Evolutionary conservation across 23 red algal genomes (phyloP).

Genomic region (Chondrus crispus): DNA sequence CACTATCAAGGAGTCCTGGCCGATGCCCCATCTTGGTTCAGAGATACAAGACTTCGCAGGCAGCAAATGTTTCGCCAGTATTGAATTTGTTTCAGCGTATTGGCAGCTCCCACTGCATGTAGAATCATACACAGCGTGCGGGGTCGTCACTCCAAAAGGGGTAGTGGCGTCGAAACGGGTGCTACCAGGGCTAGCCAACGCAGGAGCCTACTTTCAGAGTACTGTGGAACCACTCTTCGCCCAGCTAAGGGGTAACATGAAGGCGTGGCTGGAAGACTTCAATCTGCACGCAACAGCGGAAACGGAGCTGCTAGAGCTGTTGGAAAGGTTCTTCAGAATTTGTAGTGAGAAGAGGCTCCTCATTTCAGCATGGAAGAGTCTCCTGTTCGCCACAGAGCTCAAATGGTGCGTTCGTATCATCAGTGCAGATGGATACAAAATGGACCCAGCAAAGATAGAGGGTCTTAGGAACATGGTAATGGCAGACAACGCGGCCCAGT

Average conservation of each 20-base stretch:
- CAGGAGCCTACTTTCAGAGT: neutral
- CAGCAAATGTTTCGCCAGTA: neutral
- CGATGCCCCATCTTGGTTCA: neutral
- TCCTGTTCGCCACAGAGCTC: neutral
- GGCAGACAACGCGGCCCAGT: neutral
- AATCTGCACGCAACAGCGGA: neutral
- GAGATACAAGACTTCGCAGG: neutral
- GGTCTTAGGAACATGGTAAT: neutral
- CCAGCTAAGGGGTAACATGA: neutral
- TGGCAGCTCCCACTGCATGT: neutral
- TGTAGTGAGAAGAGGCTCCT: neutral
- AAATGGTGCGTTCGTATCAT: neutral
- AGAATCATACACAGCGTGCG: neutral
- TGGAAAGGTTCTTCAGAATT: neutral
- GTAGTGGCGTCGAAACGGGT: neutral
- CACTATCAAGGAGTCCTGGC: neutral
- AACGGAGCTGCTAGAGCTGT: neutral
- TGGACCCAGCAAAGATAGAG: neutral
- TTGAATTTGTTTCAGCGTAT: neutral
- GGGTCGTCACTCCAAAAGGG: neutral
- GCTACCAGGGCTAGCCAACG: neutral
- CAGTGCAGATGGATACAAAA: neutral
- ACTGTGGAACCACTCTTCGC: neutral
- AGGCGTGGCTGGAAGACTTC: neutral
- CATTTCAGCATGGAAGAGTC: conserved; percentile 11